phyloP scores from a whole-genome alignment of 106 monocot genomes.

The Dendrobium nobile region DNA sequence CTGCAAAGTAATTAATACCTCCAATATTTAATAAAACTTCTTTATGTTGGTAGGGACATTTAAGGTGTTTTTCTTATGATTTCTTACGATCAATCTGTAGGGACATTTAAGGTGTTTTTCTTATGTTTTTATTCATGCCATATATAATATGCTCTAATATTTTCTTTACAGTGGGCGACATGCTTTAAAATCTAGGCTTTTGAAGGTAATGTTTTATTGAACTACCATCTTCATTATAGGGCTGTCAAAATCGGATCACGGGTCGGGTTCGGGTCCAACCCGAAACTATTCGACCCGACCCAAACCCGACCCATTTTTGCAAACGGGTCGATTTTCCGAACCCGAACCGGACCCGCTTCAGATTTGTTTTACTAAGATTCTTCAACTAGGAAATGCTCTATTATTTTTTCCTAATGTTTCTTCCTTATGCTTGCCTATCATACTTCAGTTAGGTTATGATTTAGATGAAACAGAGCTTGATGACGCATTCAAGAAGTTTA shows the following conservation, averaged over 20 bases:
- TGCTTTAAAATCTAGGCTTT: conserved; percentile 58
- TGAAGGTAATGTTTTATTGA: conserved; percentile 44
- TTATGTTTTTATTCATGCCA: background rate
- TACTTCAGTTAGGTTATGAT: conserved; percentile 66
- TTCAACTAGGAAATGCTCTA: background rate
- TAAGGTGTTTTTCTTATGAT: background rate
- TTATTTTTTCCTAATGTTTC: background rate
- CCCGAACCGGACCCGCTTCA: no score
- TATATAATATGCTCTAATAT: background rate
- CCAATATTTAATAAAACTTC: background rate
- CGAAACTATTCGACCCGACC: no score
- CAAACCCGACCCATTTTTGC: no score
- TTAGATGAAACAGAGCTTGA: conserved; percentile 58
- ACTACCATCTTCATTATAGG: no score
- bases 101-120: background rate
- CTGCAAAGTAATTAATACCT: background rate
- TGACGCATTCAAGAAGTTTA: conserved; percentile 75
- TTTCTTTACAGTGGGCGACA: conserved; percentile 62
- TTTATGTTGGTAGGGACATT: background rate
- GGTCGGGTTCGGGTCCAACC: no score
- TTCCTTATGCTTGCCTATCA: background rate
- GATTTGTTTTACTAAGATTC: no score
- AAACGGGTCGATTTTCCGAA: no score
- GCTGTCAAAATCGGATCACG: no score
- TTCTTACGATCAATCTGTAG: background rate